Evolutionary conservation across 768 basidiomycete genomes (phyloP).

Genomic region (Tricholoma sp.): DNA sequence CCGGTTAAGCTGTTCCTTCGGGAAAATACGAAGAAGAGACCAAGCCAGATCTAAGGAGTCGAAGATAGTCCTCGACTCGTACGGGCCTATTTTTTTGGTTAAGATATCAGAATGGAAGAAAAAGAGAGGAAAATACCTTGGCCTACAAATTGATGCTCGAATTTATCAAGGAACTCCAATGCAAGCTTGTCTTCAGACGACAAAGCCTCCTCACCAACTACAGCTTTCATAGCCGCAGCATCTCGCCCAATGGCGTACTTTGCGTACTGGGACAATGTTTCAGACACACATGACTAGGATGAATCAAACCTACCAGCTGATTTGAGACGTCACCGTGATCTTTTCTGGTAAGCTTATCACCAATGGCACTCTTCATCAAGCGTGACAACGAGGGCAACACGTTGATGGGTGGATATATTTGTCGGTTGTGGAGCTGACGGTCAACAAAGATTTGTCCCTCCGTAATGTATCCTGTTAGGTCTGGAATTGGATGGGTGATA

Average conservation of each 20-base stretch:
- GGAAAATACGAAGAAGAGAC: conserved; percentile 96
- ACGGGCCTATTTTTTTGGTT: conserved; percentile 54
- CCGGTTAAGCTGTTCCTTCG: conserved; percentile 96
- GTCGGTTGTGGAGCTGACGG: conserved; percentile 92
- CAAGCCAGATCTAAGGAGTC: conserved; percentile 97
- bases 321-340: conserved; percentile 99
- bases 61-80: conserved; percentile 94
- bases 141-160: conserved; percentile 95
- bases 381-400: conserved; percentile 97
- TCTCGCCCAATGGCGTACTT: conserved; percentile 98
- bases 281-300: not conserved
- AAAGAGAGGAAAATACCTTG: conserved; percentile 58
- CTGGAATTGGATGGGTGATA: conserved; percentile 99
- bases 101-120: conserved; percentile 6
- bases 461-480: conserved; percentile 98
- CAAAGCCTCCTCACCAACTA: conserved; percentile 97
- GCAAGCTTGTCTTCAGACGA: conserved; percentile 95
- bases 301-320: conserved; percentile 61
- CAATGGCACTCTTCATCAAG: conserved; percentile 99
- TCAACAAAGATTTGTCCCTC: conserved; percentile 99
- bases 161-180: conserved; percentile 95
- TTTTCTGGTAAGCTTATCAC: conserved; percentile 94
- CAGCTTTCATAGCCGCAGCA: conserved; percentile 98
- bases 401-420: conserved; percentile 99
- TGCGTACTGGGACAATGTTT: conserved; percentile 60